A percentile compares a stretch with the other conserved stretches of the same genome.
Conservation (phyloP, 2,329 filamentous ascomycete species). For the Ramichloridium luteum region DNA sequence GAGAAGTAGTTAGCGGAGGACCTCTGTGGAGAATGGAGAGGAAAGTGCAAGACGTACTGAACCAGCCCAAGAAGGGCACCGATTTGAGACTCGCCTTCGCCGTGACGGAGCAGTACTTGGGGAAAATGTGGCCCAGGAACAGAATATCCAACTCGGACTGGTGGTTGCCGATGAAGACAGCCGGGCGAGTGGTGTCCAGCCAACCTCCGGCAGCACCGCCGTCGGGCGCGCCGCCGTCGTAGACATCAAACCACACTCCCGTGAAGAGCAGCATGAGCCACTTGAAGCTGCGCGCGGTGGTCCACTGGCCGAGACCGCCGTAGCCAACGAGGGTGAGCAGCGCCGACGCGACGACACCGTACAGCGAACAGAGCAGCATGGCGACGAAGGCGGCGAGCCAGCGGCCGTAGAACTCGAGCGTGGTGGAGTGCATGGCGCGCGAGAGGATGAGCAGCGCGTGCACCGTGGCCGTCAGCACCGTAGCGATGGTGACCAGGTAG, state of each 20-base stretch:
- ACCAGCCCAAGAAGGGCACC: conserved; percentile 83
- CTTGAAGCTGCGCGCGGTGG: conserved; percentile 66
- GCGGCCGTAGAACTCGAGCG: conserved; percentile 54
- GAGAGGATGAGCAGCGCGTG: conserved; percentile 26
- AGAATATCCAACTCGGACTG: conserved; percentile 87
- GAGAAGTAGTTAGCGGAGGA: conserved; percentile 4
- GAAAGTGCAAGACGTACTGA: conserved; percentile 43
- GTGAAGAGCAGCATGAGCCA: conserved; percentile 62
- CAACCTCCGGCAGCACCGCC: conserved; percentile 22
- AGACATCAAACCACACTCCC: conserved; percentile 64
- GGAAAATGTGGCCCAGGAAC: conserved; percentile 81
- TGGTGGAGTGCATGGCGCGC: conserved; percentile 19
- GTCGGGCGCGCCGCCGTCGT: conserved; percentile 37
- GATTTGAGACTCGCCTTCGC: conserved; percentile 75
- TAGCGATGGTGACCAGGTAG: conserved; percentile 16
- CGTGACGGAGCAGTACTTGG: conserved; percentile 81
- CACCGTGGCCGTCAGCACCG: conserved; percentile 21
- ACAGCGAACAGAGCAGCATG: conserved; percentile 42
- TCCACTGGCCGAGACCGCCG: conserved; percentile 73
- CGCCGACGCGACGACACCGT: conserved; percentile 65
- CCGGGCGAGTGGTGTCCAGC: conserved; percentile 50
- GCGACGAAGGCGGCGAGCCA: conserved; percentile 32
- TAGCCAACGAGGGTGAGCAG: conserved; percentile 58
- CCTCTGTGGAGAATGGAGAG: neutral
- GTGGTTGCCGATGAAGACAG: conserved; percentile 88